Evolutionary conservation across 805 yeast species (phyloP).

Genomic region (Suhomyces prunicola): DNA sequence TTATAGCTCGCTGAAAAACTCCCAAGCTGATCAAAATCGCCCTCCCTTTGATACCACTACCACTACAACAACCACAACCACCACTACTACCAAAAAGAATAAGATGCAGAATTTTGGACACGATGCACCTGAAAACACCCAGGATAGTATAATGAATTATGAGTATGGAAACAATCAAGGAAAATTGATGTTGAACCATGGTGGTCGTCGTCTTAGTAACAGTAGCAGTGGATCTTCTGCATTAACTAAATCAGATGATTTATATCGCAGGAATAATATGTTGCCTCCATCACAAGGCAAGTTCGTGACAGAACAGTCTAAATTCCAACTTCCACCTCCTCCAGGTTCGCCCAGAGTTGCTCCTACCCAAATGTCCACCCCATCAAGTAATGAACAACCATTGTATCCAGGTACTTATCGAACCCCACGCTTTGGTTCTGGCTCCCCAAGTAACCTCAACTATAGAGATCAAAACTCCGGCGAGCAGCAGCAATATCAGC

Average conservation of each 20-base stretch:
- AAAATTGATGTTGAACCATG: background rate
- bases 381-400: background rate
- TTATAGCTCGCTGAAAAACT: background rate
- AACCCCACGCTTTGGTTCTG: background rate
- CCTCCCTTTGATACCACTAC: constrained; percentile 10
- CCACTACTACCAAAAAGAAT: constrained; percentile 9
- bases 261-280: background rate
- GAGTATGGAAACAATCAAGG: background rate
- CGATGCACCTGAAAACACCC: background rate
- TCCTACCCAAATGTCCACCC: background rate
- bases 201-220: background rate
- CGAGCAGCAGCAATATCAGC: background rate
- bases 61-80: constrained; percentile 14
- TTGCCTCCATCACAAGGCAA: background rate
- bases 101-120: background rate
- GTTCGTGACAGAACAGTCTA: background rate
- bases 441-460: background rate
- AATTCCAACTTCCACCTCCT: background rate
- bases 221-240: background rate
- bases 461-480: no score
- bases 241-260: background rate
- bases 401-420: background rate
- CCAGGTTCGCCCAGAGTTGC: background rate
- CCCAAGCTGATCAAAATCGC: background rate
- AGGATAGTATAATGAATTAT: background rate